These are phyloP conservation scores for Trapa bicornis DNA, from an alignment of 345 rosid genomes.

Conservation along the genomic window DNA sequence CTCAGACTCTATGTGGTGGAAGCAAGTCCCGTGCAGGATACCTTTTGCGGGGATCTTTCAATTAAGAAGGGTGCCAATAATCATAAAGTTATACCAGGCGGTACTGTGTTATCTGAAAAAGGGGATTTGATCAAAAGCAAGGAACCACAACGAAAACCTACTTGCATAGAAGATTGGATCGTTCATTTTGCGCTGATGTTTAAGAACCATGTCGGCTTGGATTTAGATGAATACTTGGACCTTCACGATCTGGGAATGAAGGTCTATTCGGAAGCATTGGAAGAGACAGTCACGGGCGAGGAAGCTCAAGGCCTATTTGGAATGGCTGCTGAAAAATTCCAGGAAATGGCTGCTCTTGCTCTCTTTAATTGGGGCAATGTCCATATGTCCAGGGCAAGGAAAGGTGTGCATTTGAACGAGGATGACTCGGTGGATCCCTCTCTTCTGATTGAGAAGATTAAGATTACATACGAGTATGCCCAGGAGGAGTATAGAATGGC, in stretches of 20 bases:
- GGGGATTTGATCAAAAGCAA: constrained; percentile 21
- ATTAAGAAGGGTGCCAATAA: constrained; percentile 10
- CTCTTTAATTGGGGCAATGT: constrained; percentile 83
- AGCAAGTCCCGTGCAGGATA: constrained; percentile 51
- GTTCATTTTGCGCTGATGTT: constrained; percentile 66
- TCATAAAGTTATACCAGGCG: constrained; percentile 8
- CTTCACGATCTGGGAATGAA: constrained; percentile 79
- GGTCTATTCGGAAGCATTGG: constrained; percentile 77
- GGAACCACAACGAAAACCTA: constrained; percentile 19
- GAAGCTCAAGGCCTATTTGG: constrained; percentile 68
- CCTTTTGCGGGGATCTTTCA: constrained; percentile 29
- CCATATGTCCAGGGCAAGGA: constrained; percentile 75
- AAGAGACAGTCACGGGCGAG: constrained; percentile 77
- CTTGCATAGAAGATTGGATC: constrained; percentile 71
- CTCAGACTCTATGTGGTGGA: constrained; percentile 51
- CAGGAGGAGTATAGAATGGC: constrained; percentile 43
- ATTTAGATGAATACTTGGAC: constrained; percentile 51
- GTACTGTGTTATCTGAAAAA: constrained; percentile 10
- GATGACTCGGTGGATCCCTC: constrained; percentile 47
- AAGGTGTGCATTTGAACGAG: constrained; percentile 42
- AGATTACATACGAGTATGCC: constrained; percentile 48
- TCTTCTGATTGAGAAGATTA: constrained; percentile 29
- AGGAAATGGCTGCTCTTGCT: constrained; percentile 79
- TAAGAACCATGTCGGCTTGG: constrained; percentile 61
- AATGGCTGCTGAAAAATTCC: constrained; percentile 66